Base-by-base conservation (phyloP, 305 asterid species). In the Fraxinus latifolia region DNA sequence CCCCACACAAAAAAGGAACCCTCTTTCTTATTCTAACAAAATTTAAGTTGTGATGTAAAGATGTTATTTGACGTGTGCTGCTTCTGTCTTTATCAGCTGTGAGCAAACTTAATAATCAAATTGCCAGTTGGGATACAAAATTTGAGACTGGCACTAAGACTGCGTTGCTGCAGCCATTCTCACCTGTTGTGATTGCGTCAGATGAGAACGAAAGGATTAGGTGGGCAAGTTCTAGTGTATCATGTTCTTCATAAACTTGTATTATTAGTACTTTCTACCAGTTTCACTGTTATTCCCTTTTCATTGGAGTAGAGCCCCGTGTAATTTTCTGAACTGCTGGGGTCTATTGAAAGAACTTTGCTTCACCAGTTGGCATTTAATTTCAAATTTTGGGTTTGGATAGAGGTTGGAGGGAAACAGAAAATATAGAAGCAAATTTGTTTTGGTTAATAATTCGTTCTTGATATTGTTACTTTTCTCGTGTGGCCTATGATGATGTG, bases 81-180 rank as follows among this genome's bases (percentile, higher is more conserved):
- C 78, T 82, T 72, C 53, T 70, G 83, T 82, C 81, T 74, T 77
- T 76, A 81, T 86, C 97, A 96, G 99, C 96, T 80, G 92, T 91
- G 82, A 91, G 91, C 85, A 95, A 92, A 88, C 90, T 94, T 76
- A 89, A 90, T 78, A 92, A 93, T 92, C 98, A 93, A 90, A 95
- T 96, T 79, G 99, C 98, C 21, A 90, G 99, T 86, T 95, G 98
- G 99, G 99, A 95, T 83, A 95, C 99, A 42, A 95, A 92, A 83
- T 96, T 95, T 82, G 97, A 95, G 90, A 87, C 96, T 33, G 97
- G 98, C 84, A 88, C 97, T 82, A 91, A 87, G 90, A 89, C 93
- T 70, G 92, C 98, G 72, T 83, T 96, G 88, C 90, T 96, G 82
- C 98, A 93, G 86, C 98, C 99, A 44, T 96, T 96, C 88, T 90